Base-by-base conservation (phyloP, 768 basidiomycete genomes). In the Hypsizygus marmoreus region DNA sequence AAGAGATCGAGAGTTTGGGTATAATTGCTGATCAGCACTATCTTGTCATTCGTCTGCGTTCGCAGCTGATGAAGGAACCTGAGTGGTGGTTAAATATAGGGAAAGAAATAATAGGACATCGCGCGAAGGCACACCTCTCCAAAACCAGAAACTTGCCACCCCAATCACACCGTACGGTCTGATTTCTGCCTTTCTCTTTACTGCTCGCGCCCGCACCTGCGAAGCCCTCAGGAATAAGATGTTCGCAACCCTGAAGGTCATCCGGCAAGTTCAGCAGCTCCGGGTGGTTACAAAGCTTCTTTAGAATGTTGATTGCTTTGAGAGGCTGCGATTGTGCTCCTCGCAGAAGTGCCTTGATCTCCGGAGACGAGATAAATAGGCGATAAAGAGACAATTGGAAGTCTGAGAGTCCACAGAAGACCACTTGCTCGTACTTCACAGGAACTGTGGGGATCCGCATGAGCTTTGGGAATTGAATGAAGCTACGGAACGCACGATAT, bases 401-500 rank as follows among this genome's bases (percentile, higher is more conserved):
- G 12, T 85, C 74, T 2, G 91, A 92, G 4, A 90, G 77, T 31
- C 81, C 77, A 63, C 94, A 97, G 67, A 97, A 97, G 0, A 97
- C 94, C 50, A 97, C 89, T 49, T 97, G 93, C 64, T 98, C 97
- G 69, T 98, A 98, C 66, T 99, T 99, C 69, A 99, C 92, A 7
- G 97, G 97, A 22, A 99, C 95, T 98, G 58, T 2, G 40, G 6
- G 44, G 22, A 33, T 51, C 26, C 45, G 44, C 54, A 36, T 45
- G 49, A 13, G 29, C 36, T 47, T 55, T 33, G 12, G 34, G n/a
- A 32, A 14, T 35, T 11, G n/a, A 34, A 22, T 13, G 28, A 10
- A 14, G 43, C 20, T n/a, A 33, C 36, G 14, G 9, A 12, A 81
- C 91, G 54, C 50, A 95, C 94, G 67, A 59, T 97, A 97, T 72